These are phyloP conservation scores for Lactarius sanguifluus DNA, from an alignment of 768 basidiomycete genomes.

Conservation along the genomic window DNA sequence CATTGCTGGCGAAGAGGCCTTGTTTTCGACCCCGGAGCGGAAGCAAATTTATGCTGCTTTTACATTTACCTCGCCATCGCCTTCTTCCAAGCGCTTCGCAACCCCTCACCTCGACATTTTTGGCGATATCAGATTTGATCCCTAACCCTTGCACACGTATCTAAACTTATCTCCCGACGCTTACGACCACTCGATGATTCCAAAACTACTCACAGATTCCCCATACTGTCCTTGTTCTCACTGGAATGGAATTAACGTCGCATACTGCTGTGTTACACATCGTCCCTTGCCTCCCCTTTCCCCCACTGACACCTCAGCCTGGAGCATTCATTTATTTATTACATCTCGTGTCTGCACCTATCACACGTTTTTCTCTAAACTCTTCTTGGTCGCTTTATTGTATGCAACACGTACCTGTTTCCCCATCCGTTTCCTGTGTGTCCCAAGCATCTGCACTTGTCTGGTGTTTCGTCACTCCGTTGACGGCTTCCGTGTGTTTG, in stretches of 20 bases:
- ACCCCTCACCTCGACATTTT: constrained; percentile 31
- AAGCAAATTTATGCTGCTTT: constrained; percentile 71
- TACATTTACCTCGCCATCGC: constrained; percentile 76
- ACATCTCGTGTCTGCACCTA: constrained; percentile 24
- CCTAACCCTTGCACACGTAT: constrained; percentile 13
- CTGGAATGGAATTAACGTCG: constrained; percentile 22
- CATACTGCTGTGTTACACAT: constrained; percentile 20
- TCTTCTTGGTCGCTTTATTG: constrained; percentile 15
- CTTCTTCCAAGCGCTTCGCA: constrained; percentile 53
- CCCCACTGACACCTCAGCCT: constrained; percentile 18
- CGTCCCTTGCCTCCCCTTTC: neutral
- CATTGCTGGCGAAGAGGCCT: constrained; percentile 6
- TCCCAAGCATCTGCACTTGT: constrained; percentile 4
- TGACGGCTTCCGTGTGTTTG: neutral
- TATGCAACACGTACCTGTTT: constrained; percentile 23
- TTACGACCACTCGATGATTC: constrained; percentile 21
- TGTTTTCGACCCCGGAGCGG: constrained; percentile 75
- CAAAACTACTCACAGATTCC: constrained; percentile 20
- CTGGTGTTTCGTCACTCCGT: neutral
- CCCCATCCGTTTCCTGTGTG: constrained; percentile 13
- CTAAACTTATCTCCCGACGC: constrained; percentile 17
- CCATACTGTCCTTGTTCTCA: constrained; percentile 6
- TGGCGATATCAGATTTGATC: constrained; percentile 30
- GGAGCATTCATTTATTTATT: constrained; percentile 29
- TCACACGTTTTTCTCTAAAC: constrained; percentile 9